Conservation (phyloP, 768 basidiomycete species). For the Cytidiella melzeri region DNA sequence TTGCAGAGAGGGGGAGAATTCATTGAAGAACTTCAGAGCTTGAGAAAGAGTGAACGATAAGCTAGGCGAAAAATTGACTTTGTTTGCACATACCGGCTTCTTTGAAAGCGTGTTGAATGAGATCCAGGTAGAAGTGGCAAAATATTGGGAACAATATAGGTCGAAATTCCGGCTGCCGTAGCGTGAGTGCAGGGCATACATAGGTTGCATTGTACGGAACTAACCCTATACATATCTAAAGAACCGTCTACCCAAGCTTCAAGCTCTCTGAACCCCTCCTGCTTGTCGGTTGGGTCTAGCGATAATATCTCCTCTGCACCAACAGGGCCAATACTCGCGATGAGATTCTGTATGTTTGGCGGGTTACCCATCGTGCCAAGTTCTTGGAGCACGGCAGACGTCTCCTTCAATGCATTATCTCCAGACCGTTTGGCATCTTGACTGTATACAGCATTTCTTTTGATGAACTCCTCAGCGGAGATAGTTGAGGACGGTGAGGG, state of each 20-base stretch:
- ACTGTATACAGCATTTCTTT: conserved; percentile 59
- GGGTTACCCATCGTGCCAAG: conserved; percentile 65
- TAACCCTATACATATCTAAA: conserved; percentile 82
- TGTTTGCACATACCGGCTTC: conserved; percentile 65
- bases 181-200: background rate
- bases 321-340: conserved; percentile 70
- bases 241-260: conserved; percentile 90
- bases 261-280: conserved; percentile 79
- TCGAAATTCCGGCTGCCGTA: conserved; percentile 80
- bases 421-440: conserved; percentile 61
- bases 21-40: conserved; percentile 73
- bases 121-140: conserved; percentile 93
- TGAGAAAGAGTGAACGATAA: conserved; percentile 13
- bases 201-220: background rate
- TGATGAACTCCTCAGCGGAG: conserved; percentile 48
- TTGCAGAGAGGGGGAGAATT: conserved; percentile 63
- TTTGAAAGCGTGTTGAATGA: conserved; percentile 85
- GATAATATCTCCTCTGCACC: conserved; percentile 80
- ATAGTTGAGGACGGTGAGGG: conserved; percentile 18
- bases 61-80: background rate
- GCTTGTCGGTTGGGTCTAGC: conserved; percentile 77
- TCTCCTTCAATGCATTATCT: conserved; percentile 68
- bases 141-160: conserved; percentile 95
- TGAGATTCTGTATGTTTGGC: conserved; percentile 65
- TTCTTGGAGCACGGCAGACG: conserved; percentile 58